Percentiles rank a stretch among this genome's conserved stretches.
These are phyloP conservation scores for Cryphonectria japonica DNA, from an alignment of 2,329 filamentous ascomycete species.

Conservation along the genomic window DNA sequence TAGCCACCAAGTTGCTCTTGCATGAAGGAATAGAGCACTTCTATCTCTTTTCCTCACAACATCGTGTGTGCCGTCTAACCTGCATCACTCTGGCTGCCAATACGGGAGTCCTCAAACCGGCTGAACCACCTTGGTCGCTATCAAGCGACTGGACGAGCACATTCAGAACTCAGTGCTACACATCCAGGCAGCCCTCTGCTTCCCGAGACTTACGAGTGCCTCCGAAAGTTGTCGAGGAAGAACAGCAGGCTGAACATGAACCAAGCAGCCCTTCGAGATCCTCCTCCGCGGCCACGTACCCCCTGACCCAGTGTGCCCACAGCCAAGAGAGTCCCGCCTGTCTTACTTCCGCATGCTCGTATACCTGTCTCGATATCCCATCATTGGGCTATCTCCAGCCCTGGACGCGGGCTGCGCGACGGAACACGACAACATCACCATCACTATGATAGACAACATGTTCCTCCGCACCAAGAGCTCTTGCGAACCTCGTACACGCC, in stretches of 20 bases:
- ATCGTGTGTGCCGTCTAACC: background rate
- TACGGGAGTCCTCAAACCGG: background rate
- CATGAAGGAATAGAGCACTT: background rate
- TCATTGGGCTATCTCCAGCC: background rate
- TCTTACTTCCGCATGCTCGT: background rate
- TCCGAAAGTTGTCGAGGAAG: background rate
- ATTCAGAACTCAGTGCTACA: background rate
- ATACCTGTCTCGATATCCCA: background rate
- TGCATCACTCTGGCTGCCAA: background rate
- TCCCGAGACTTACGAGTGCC: background rate
- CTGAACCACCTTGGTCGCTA: background rate
- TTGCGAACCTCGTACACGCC: background rate
- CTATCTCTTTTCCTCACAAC: too few species aligned
- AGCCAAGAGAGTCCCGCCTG: background rate
- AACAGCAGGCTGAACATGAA: background rate
- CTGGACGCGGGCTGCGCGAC: background rate
- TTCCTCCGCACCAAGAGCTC: background rate
- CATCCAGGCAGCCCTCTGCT: too few species aligned
- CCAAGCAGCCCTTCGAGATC: too few species aligned
- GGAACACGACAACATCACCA: background rate
- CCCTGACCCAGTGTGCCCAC: background rate
- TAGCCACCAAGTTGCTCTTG: background rate
- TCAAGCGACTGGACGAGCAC: background rate
- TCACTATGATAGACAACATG: background rate
- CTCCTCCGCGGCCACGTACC: too few species aligned